Conservation (phyloP, 2,329 filamentous ascomycete species). For the Ciborinia camelliae region DNA sequence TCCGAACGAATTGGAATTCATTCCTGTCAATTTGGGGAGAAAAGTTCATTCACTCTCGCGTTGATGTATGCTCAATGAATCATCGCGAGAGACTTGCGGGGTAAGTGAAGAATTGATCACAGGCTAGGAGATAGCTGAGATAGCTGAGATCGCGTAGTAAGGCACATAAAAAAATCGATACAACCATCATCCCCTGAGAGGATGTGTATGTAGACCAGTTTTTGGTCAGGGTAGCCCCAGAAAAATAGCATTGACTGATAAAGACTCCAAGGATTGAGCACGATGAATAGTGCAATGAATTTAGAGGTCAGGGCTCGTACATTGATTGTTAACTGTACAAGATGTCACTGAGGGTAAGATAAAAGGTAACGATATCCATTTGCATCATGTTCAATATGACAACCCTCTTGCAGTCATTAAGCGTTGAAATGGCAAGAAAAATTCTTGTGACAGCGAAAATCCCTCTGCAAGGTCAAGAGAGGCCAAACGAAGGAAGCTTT, state of each 20-base stretch:
- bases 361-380: neutral
- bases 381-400: no score
- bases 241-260: neutral
- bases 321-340: neutral
- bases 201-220: no score
- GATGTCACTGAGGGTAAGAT: neutral
- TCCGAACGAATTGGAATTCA: no score
- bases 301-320: no score
- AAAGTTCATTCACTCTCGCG: no score
- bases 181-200: no score
- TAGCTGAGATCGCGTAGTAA: neutral
- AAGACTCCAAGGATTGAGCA: neutral
- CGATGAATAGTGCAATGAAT: neutral
- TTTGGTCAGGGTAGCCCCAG: neutral
- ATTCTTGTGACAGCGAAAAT: neutral
- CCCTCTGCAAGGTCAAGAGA: no score
- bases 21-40: no score
- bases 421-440: neutral
- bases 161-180: neutral
- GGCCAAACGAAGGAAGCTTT: constrained; percentile 8
- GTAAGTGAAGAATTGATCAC: neutral
- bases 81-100: neutral
- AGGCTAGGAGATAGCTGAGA: neutral
- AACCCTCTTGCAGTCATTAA: no score
- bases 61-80: no score